Evolutionary conservation across 1,284 basidiomycete genomes (phyloP).

Genomic region (Porodaedalea pini): DNA sequence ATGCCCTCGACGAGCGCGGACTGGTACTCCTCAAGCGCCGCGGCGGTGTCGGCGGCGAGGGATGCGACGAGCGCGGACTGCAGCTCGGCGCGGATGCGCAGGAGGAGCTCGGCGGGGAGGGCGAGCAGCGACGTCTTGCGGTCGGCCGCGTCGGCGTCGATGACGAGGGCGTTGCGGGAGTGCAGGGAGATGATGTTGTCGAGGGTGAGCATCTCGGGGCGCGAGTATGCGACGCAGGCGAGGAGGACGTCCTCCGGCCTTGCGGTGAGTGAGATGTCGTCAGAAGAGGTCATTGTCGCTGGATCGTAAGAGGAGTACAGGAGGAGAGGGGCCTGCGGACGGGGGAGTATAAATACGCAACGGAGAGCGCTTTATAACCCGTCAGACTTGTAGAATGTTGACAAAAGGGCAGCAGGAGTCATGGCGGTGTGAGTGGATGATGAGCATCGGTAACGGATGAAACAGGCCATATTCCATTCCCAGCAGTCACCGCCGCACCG

Average conservation of each 20-base stretch:
- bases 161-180: constrained; percentile 25
- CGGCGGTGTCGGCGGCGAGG: constrained; percentile 34
- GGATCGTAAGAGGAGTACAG: background rate
- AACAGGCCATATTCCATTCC: background rate
- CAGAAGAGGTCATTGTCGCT: background rate
- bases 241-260: constrained; percentile 38
- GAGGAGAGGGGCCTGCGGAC: background rate
- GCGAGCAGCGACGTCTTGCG: background rate
- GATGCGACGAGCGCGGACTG: constrained; percentile 35
- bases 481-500: too few relatives aligned
- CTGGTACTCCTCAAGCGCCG: constrained; percentile 41
- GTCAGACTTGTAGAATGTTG: too few relatives aligned
- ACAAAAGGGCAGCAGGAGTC: too few relatives aligned
- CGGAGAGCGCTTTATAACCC: background rate
- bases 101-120: constrained; percentile 48
- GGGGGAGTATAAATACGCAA: background rate
- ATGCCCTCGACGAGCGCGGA: constrained; percentile 37
- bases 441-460: too few relatives aligned
- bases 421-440: too few relatives aligned
- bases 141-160: constrained; percentile 17
- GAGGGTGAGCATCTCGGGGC: constrained; percentile 40
- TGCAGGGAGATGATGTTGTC: constrained; percentile 34
- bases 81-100: constrained; percentile 41
- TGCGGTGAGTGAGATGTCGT: background rate
- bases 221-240: constrained; percentile 45